A percentile compares a stretch with the other conserved stretches of the same genome.
Evolutionary conservation across 1,284 basidiomycete species (phyloP).

Genomic region (Pseudozyma tsukubaensis): DNA sequence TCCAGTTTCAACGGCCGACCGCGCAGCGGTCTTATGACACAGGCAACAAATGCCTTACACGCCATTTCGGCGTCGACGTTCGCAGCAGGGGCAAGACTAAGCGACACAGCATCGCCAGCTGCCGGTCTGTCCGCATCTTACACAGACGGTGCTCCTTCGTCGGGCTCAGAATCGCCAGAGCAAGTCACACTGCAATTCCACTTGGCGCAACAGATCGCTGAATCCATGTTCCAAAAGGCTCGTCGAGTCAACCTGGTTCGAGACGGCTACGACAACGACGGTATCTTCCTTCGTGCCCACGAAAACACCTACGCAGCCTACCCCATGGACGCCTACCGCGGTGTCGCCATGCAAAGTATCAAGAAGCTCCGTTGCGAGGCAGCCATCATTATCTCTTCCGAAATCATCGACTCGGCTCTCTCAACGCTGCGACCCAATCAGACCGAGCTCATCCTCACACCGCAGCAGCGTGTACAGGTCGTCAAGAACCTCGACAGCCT

Average conservation of each 20-base stretch:
- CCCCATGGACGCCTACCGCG: slow-evolving; percentile 69
- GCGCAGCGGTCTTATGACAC: slow-evolving; percentile 35
- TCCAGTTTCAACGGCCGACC: slow-evolving; percentile 15
- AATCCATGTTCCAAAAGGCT: slow-evolving; percentile 33
- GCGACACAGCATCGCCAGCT: slow-evolving; percentile 18
- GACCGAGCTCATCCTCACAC: slow-evolving; percentile 44
- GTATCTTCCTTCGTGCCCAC: slow-evolving; percentile 34
- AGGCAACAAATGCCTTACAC: slow-evolving; percentile 24
- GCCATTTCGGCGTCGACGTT: slow-evolving; percentile 24
- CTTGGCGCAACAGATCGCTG: slow-evolving; percentile 31
- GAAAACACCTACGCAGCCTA: slow-evolving; percentile 30
- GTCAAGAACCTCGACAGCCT: slow-evolving; percentile 74
- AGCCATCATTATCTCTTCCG: slow-evolving; percentile 81
- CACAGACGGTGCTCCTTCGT: neutral
- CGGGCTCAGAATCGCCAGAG: slow-evolving; percentile 1
- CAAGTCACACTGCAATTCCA: slow-evolving; percentile 29
- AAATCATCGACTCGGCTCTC: slow-evolving; percentile 82
- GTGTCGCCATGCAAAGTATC: slow-evolving; percentile 75
- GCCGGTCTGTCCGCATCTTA: slow-evolving; percentile 30
- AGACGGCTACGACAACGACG: slow-evolving; percentile 19
- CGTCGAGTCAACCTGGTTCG: slow-evolving; percentile 32
- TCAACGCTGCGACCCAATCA: slow-evolving; percentile 65
- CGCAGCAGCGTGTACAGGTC: slow-evolving; percentile 47
- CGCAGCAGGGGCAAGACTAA: slow-evolving; percentile 14
- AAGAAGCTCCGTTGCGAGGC: slow-evolving; percentile 74